A percentile compares a stretch with the other conserved stretches of the same genome.
Evolutionary conservation across 352 stramenopile genomes (phyloP).

Genomic region (Peronospora destructor): DNA sequence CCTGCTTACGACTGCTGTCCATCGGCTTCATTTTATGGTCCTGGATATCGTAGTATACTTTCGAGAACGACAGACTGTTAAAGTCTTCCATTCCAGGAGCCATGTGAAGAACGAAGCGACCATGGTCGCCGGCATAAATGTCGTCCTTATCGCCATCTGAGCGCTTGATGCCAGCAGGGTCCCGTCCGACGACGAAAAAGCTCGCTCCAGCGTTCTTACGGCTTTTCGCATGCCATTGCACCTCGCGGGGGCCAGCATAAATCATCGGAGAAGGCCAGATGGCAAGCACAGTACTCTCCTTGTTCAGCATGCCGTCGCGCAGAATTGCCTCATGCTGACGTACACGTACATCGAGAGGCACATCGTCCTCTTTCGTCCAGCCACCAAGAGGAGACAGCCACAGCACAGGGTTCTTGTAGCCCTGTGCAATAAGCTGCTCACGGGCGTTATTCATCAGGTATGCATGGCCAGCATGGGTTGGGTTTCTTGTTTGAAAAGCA

Average conservation of each 20-base stretch:
- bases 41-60: conserved; percentile 96
- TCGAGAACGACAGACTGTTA: conserved; percentile 93
- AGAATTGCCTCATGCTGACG: conserved; percentile 94
- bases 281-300: conserved; percentile 94
- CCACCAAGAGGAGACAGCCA: conserved; percentile 95
- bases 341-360: conserved; percentile 96
- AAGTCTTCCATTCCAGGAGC: conserved; percentile 92
- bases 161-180: conserved; percentile 97
- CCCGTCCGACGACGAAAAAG: conserved; percentile 96
- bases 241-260: conserved; percentile 95
- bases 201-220: conserved; percentile 92
- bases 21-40: conserved; percentile 98
- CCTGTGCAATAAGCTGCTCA: conserved; percentile 88
- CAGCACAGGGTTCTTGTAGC: conserved; percentile 95
- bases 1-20: conserved; percentile 85
- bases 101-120: conserved; percentile 94
- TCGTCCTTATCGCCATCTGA: conserved; percentile 92
- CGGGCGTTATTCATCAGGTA: conserved; percentile 97
- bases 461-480: conserved; percentile 95
- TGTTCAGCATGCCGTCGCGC: conserved; percentile 91
- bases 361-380: conserved; percentile 98
- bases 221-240: conserved; percentile 98
- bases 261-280: conserved; percentile 99
- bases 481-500: conserved; percentile 97
- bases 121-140: conserved; percentile 95